Evolutionary conservation across 805 yeast species (phyloP).

Genomic region (Candida golubevii): DNA sequence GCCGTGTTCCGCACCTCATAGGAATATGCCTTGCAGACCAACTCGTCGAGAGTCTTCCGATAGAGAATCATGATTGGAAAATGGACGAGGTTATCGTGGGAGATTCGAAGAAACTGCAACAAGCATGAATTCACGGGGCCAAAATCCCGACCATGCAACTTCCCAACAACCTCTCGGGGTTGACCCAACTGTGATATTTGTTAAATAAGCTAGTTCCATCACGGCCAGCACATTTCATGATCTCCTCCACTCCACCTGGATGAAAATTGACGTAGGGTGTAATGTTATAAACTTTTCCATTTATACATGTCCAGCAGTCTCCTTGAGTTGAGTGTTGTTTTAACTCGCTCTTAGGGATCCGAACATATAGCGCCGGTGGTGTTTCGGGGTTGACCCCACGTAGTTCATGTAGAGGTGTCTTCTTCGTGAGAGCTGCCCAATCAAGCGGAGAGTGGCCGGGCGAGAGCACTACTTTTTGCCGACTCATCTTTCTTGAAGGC

Average conservation of each 20-base stretch:
- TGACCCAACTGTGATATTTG: conserved; percentile 72
- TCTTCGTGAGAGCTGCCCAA: conserved; percentile 64
- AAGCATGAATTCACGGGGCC: background rate
- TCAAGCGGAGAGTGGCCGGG: conserved; percentile 87
- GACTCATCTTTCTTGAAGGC: conserved; percentile 12
- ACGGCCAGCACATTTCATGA: conserved; percentile 74
- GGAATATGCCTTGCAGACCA: conserved; percentile 71
- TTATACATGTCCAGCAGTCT: conserved; percentile 84
- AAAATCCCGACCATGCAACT: conserved; percentile 69
- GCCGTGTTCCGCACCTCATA: conserved; percentile 40
- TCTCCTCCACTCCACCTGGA: conserved; percentile 85
- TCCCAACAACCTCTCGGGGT: conserved; percentile 74
- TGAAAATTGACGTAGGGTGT: conserved; percentile 81
- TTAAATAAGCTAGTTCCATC: conserved; percentile 78
- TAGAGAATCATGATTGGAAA: conserved; percentile 59
- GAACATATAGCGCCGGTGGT: conserved; percentile 48
- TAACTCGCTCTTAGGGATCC: conserved; percentile 55
- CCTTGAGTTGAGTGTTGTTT: conserved; percentile 50
- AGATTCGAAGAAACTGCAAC: background rate
- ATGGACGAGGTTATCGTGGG: conserved; percentile 54
- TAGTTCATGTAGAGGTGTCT: conserved; percentile 43
- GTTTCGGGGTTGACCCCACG: conserved; percentile 49
- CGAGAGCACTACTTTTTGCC: conserved; percentile 54
- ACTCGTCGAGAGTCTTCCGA: conserved; percentile 47
- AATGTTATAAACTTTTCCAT: conserved; percentile 80